Conservation (phyloP, 805 yeast species). For the Yarrowia sp. region DNA sequence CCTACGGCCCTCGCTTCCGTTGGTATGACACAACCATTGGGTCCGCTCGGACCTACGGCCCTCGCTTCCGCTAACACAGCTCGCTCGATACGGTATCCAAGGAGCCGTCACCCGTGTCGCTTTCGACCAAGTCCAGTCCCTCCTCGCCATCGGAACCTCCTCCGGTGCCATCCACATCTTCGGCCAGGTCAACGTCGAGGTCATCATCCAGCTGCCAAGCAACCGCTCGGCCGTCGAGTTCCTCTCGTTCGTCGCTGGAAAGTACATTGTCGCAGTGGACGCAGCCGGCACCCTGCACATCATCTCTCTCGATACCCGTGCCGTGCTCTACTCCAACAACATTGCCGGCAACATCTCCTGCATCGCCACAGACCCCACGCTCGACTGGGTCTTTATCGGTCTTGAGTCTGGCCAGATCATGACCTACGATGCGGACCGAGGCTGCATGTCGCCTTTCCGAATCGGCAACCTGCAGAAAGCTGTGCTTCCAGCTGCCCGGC, state of each 20-base stretch:
- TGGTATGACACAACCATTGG: not conserved
- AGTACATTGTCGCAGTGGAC: conserved; percentile 74
- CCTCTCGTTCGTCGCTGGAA: conserved; percentile 71
- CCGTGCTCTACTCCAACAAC: conserved; percentile 56
- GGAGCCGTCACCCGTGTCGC: conserved; percentile 69
- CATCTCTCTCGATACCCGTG: conserved; percentile 64
- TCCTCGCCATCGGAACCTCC: conserved; percentile 76
- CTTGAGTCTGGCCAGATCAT: conserved; percentile 68
- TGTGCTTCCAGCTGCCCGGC: conserved; percentile 55
- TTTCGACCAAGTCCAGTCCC: conserved; percentile 83
- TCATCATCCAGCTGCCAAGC: conserved; percentile 53
- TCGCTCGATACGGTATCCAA: conserved; percentile 54
- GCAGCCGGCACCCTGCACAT: conserved; percentile 59
- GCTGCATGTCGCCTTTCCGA: conserved; percentile 59
- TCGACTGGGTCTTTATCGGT: conserved; percentile 86
- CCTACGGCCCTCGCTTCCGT: not conserved
- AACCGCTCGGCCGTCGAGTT: conserved; percentile 40
- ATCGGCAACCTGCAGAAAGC: conserved; percentile 69
- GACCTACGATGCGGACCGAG: conserved; percentile 80
- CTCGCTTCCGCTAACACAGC: conserved; percentile 27
- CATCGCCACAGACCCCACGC: conserved; percentile 75
- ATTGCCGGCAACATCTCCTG: conserved; percentile 68
- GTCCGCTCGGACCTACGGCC: not conserved
- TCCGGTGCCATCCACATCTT: conserved; percentile 69
- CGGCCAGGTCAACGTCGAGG: conserved; percentile 81